A percentile compares a stretch with the other conserved stretches of the same genome.
These are phyloP conservation scores for Paraurostyla sp. DNA, from an alignment of 73 alveolate species.

Conservation along the genomic window DNA sequence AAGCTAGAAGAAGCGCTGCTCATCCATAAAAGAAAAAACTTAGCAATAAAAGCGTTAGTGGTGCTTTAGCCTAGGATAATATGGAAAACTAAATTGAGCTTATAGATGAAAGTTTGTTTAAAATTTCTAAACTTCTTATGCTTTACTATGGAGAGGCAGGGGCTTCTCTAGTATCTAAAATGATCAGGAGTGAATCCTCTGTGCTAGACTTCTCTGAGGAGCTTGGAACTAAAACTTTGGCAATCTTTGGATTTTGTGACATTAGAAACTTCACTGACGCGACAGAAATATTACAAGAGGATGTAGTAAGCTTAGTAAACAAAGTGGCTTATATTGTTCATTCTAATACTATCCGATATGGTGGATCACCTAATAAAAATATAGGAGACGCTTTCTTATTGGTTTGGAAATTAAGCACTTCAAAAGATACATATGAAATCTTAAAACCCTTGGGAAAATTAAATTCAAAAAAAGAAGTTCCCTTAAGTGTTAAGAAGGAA, in stretches of 20 bases:
- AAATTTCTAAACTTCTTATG: conserved; percentile 62
- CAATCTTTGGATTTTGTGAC: conserved; percentile 94
- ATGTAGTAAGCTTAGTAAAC: conserved; percentile 96
- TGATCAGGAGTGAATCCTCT: conserved; percentile 44
- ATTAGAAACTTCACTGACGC: conserved; percentile 92
- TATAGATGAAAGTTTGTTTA: conserved; percentile 60
- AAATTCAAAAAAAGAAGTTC: not conserved
- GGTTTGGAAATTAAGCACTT: conserved; percentile 17
- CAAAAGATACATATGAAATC: not conserved
- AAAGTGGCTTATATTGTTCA: conserved; percentile 97
- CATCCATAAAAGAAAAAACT: not conserved
- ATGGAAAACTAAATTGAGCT: conserved; percentile 46
- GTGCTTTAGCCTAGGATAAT: too few relatives aligned
- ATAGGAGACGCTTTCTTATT: conserved; percentile 98
- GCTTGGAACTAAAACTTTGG: conserved; percentile 80
- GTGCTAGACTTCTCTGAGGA: conserved; percentile 33
- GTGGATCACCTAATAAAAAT: conserved; percentile 99
- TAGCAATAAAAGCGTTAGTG: too few relatives aligned
- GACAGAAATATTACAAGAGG: conserved; percentile 88
- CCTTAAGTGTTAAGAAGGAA: conserved; percentile 9
- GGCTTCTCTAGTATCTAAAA: conserved; percentile 42
- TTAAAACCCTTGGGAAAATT: conserved; percentile 11
- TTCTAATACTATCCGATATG: conserved; percentile 89
- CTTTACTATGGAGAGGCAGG: conserved; percentile 79
- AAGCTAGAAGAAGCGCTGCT: not conserved